Conservation (phyloP, 495 filamentous ascomycete genomes). For the Hypoxylon fuscum region DNA sequence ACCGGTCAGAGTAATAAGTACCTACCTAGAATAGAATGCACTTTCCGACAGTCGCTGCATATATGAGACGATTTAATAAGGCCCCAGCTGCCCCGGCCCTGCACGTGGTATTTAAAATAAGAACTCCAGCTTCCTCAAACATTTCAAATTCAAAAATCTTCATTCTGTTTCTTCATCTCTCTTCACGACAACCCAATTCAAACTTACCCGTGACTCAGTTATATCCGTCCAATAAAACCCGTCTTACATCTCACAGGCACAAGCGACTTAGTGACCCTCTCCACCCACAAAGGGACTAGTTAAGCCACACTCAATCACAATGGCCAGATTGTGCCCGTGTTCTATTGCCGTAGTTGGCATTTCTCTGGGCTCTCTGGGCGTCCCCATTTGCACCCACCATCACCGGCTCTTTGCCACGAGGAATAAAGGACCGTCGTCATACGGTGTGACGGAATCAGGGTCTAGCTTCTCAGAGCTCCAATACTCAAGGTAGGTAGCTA, state of each 20-base stretch:
- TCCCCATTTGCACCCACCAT: neutral
- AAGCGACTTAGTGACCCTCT: neutral
- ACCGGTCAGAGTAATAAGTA: too few relatives aligned
- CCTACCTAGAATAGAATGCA: too few relatives aligned
- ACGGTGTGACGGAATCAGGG: neutral
- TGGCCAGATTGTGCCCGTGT: slow-evolving; percentile 26
- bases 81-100: neutral
- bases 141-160: neutral
- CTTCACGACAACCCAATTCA: neutral
- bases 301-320: slow-evolving; percentile 23
- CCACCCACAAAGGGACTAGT: neutral
- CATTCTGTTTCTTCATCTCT: too few relatives aligned
- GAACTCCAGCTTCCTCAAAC: neutral
- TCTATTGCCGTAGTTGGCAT: slow-evolving; percentile 26
- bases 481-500: slow-evolving; percentile 24
- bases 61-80: neutral
- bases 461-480: neutral
- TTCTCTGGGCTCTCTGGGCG: slow-evolving; percentile 20
- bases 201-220: neutral
- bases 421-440: neutral
- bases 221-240: neutral
- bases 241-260: neutral
- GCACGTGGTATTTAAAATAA: neutral
- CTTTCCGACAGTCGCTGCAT: too few relatives aligned
- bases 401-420: slow-evolving; percentile 24